A percentile compares a stretch with the other conserved stretches of the same genome.
These are phyloP conservation scores for Aureobasidium namibiae DNA, from an alignment of 2,329 filamentous ascomycete genomes.

Conservation along the genomic window DNA sequence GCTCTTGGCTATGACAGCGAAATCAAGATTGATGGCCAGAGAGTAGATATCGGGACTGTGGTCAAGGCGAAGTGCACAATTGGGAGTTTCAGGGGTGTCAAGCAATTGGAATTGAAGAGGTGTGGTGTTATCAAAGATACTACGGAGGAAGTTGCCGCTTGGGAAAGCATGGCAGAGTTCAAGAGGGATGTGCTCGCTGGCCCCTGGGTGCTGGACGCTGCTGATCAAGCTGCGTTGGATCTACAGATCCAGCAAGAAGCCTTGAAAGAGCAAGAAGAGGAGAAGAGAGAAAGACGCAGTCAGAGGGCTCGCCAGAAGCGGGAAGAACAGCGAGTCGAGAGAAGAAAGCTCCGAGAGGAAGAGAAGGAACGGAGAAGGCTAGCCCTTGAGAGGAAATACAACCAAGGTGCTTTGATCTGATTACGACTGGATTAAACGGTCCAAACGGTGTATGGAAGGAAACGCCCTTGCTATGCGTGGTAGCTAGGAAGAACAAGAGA, in stretches of 20 bases:
- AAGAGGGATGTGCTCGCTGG: conserved; percentile 40
- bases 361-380: conserved; percentile 24
- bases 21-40: conserved; percentile 30
- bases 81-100: conserved; percentile 32
- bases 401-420: conserved; percentile 27
- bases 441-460: background rate
- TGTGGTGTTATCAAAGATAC: conserved; percentile 43
- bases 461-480: conserved; percentile 1
- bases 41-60: conserved; percentile 39
- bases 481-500: background rate
- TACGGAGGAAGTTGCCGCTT: conserved; percentile 46
- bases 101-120: conserved; percentile 49
- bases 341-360: conserved; percentile 25
- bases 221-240: conserved; percentile 37
- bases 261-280: conserved; percentile 15
- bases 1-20: conserved; percentile 33
- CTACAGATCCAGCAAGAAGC: conserved; percentile 26
- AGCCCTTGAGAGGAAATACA: conserved; percentile 34
- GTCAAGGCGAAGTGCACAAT: conserved; percentile 52
- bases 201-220: conserved; percentile 44
- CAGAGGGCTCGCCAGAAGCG: conserved; percentile 26
- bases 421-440: background rate
- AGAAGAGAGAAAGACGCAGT: conserved; percentile 28
- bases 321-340: conserved; percentile 28
- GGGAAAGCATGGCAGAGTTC: conserved; percentile 44